Evolutionary conservation across 1,139 yeast species (phyloP).

Genomic region (Entelexis sorbosivorans): DNA sequence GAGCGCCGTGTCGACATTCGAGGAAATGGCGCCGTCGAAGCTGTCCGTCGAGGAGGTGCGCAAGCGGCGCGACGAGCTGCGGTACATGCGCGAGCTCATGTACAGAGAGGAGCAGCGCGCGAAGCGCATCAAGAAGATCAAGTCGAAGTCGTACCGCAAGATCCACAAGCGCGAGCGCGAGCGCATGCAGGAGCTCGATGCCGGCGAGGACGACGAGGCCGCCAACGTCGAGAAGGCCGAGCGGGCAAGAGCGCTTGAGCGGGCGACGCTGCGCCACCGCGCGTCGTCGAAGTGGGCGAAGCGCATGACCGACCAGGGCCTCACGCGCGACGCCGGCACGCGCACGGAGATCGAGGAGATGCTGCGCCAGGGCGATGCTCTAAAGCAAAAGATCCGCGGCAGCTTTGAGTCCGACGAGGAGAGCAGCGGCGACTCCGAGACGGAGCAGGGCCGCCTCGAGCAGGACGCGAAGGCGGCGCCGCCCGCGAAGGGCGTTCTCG

Average conservation of each 20-base stretch:
- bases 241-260: constrained; percentile 74
- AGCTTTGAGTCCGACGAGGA: constrained; percentile 40
- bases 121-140: constrained; percentile 82
- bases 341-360: constrained; percentile 88
- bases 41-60: constrained; percentile 69
- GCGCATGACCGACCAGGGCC: constrained; percentile 78
- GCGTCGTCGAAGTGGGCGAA: constrained; percentile 86
- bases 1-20: constrained; percentile 67
- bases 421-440: constrained; percentile 39
- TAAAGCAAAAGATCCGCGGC: constrained; percentile 66
- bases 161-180: constrained; percentile 76
- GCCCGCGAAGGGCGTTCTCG: constrained; percentile 76
- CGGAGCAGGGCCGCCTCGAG: constrained; percentile 5
- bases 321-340: constrained; percentile 73
- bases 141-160: constrained; percentile 79
- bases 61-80: constrained; percentile 67
- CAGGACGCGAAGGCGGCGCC: constrained; percentile 33
- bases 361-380: constrained; percentile 74
- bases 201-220: constrained; percentile 47
- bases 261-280: constrained; percentile 86
- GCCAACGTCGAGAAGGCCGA: constrained; percentile 46
- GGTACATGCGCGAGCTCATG: constrained; percentile 91
- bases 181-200: constrained; percentile 32
- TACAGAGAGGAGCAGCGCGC: constrained; percentile 89
- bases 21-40: constrained; percentile 66